Conservation (phyloP, 208 protist species). For the Acanthamoeba castellanii region DNA sequence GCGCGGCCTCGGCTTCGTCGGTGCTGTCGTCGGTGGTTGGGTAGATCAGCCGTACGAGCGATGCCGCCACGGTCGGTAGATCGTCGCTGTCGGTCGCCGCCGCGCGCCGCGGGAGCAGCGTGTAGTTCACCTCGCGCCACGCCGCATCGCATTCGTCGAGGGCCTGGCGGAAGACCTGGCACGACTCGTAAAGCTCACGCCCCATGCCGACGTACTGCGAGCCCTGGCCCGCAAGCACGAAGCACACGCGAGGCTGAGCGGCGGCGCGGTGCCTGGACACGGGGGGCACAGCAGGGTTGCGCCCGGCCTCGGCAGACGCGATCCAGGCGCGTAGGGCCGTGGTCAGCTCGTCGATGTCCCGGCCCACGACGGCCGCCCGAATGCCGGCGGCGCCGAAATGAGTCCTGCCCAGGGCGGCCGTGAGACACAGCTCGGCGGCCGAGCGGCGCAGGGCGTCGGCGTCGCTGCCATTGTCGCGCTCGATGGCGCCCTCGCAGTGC, state of each 20-base stretch:
- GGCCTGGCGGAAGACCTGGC: constrained; percentile 72
- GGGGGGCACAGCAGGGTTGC: too few species aligned
- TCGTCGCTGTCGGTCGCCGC: background rate
- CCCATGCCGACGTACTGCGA: constrained; percentile 84
- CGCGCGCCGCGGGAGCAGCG: background rate
- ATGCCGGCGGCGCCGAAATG: background rate
- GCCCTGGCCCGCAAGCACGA: constrained; percentile 86
- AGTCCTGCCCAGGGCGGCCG: constrained; percentile 35
- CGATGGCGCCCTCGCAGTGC: background rate
- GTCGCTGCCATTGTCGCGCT: background rate
- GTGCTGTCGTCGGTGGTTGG: background rate
- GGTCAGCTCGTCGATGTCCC: background rate
- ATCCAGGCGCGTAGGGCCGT: background rate
- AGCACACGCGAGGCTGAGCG: constrained; percentile 53
- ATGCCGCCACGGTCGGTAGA: background rate
- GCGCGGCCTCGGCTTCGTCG: background rate
- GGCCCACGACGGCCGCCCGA: constrained; percentile 41
- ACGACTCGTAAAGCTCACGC: constrained; percentile 77
- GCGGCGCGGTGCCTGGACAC: background rate
- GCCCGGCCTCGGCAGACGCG: background rate
- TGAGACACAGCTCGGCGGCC: constrained; percentile 60
- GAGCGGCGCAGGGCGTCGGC: background rate
- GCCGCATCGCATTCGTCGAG: constrained; percentile 78
- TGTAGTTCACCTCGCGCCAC: constrained; percentile 19
- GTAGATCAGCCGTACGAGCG: constrained; percentile 18